Base-by-base conservation (phyloP, 2,329 filamentous ascomycete genomes). In the Penicillium sp. region DNA sequence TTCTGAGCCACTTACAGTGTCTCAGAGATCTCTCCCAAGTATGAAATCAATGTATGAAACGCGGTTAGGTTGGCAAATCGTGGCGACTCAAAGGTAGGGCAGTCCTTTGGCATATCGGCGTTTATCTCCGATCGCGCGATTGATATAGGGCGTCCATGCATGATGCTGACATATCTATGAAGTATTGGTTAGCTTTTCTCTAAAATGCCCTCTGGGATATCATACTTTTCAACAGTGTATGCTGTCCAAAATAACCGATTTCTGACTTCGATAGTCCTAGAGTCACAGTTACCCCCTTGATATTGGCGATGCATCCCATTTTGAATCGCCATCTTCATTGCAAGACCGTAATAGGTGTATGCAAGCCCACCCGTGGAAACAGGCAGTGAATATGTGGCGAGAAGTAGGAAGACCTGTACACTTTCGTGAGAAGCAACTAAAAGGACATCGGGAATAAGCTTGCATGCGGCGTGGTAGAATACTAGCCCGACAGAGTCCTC, bases 251-350 rank as follows among this genome's bases (percentile, higher is more conserved):
- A 84, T 3, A 84, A 78, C 3, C 82, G 75, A 61, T 83, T 83
- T 21, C 82, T 73, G 4, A 78, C 78, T 69, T 84, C 82, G n/a
- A 80, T 73, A 48, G 80, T 77, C 29, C 74, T 73, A 13, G 76
- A 69, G 49, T 81, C 77, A 21, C 82, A 71, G 0, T 75, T 77
- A 29, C 76, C 74, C 1, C 77, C 79, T 0, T 75, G 68, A 57
- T 79, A 81, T 50, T 75, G 80, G 43, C 82, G 74, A 61, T 85
- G 83, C 82, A 85, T 83, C 5, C 83, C 83, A 61, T 85, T 85
- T 59, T 84, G 82, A 15, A 85, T 83, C 0, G 82, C 83, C 62
- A 85, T 75, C 58, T 83, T 83, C 53, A 84, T 73, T 0, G 81
- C 81, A 9, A 85, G 68, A 6, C 81, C 82, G 36, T 84, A 73